phyloP scores from a whole-genome alignment of 2,329 filamentous ascomycete species.

The Neonectria magnoliae region DNA sequence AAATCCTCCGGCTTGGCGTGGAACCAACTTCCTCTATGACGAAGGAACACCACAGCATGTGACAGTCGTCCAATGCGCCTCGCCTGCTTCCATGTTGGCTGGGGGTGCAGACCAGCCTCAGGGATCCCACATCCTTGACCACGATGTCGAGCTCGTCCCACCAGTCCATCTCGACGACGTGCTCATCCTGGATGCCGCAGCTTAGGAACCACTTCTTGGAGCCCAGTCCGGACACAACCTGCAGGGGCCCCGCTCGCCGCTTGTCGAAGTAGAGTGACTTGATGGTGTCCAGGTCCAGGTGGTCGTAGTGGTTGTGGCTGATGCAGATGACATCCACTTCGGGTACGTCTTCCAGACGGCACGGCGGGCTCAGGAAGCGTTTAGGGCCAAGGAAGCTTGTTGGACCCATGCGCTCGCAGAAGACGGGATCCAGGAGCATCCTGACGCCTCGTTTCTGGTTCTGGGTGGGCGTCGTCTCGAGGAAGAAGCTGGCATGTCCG shows the following conservation, averaged over 20 bases:
- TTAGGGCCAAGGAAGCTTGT: conserved; percentile 73
- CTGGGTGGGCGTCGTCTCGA: conserved; percentile 75
- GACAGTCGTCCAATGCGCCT: conserved; percentile 70
- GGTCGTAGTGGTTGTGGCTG: conserved; percentile 88
- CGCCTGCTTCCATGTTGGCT: conserved; percentile 80
- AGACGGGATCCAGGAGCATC: conserved; percentile 88
- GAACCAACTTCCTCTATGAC: conserved; percentile 59
- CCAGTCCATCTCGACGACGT: conserved; percentile 88
- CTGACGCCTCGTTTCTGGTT: conserved; percentile 67
- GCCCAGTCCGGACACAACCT: conserved; percentile 8
- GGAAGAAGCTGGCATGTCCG: conserved; percentile 87
- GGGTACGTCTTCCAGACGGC: conserved; percentile 77
- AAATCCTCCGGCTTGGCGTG: conserved; percentile 76
- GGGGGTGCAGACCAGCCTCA: conserved; percentile 52
- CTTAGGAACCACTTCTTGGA: conserved; percentile 29
- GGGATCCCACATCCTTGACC: conserved; percentile 47
- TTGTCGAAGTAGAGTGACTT: conserved; percentile 14
- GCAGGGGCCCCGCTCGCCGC: background rate
- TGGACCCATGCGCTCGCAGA: conserved; percentile 82
- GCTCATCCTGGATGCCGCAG: conserved; percentile 74
- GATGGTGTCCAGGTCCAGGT: conserved; percentile 49
- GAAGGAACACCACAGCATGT: conserved; percentile 88
- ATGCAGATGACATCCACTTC: conserved; percentile 77
- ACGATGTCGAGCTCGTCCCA: conserved; percentile 80
- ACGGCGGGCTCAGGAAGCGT: conserved; percentile 78